Evolutionary conservation across 169 alveolate genomes (phyloP).

Genomic region (Besnoitia besnoiti): DNA sequence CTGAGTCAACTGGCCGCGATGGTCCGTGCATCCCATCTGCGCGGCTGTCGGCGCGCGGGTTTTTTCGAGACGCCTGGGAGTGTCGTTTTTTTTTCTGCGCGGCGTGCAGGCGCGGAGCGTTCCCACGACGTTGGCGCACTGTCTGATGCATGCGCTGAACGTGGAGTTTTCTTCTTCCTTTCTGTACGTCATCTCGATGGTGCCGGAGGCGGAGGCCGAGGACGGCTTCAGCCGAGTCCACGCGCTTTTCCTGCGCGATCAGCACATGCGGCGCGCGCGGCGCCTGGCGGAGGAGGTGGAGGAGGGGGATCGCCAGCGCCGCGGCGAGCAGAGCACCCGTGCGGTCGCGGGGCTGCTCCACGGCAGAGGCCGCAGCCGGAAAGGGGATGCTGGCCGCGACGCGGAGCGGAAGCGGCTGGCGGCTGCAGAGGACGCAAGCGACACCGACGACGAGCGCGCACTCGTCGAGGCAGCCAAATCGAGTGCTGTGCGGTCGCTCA

Average conservation of each 20-base stretch:
- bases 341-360: neutral
- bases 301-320: neutral
- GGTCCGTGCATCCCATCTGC: too few species aligned
- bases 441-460: neutral
- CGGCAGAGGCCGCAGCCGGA: neutral
- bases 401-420: neutral
- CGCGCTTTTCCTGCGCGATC: neutral
- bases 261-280: neutral
- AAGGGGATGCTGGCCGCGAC: neutral
- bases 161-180: constrained; percentile 1
- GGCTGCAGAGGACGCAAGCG: neutral
- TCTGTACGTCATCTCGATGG: neutral
- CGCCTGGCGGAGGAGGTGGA: neutral
- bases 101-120: constrained; percentile 15
- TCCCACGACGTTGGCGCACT: constrained; percentile 34
- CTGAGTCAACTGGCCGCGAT: too few species aligned
- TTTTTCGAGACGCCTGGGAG: neutral
- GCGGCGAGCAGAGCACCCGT: neutral
- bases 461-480: neutral
- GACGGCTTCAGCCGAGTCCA: neutral
- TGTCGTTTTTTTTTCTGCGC: neutral
- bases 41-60: too few species aligned
- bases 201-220: neutral
- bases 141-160: constrained; percentile 21
- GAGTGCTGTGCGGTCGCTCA: neutral